Conservation (phyloP, 768 basidiomycete species). For the Cyclocybe cylindracea region DNA sequence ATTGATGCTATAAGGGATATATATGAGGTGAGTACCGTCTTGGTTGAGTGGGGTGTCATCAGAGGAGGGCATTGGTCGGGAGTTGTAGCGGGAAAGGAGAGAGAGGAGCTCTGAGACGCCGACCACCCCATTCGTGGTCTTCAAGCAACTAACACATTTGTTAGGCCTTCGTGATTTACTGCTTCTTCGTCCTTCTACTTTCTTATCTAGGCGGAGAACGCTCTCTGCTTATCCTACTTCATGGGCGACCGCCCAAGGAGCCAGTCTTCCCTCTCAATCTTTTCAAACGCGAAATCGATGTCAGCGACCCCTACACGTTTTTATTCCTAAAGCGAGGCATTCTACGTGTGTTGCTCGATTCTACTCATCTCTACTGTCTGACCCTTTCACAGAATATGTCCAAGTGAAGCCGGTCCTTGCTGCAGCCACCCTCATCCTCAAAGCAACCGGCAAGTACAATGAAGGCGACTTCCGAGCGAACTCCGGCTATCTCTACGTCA, state of each 20-base stretch:
- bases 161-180: constrained; percentile 93
- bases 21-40: constrained; percentile 72
- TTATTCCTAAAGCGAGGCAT: constrained; percentile 95
- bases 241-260: constrained; percentile 86
- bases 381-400: constrained; percentile 76
- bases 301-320: constrained; percentile 93
- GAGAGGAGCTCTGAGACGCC: not conserved
- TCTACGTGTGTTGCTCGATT: constrained; percentile 59
- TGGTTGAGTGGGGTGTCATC: not conserved
- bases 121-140: not conserved
- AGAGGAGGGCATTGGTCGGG: not conserved
- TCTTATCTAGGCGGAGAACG: constrained; percentile 92
- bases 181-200: constrained; percentile 82
- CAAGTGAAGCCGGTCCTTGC: constrained; percentile 94
- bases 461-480: constrained; percentile 85
- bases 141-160: not conserved
- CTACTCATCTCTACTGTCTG: not conserved
- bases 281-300: constrained; percentile 86
- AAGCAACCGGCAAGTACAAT: constrained; percentile 82
- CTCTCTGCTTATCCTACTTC: constrained; percentile 86
- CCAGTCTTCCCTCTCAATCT: constrained; percentile 85
- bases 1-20: constrained; percentile 95
- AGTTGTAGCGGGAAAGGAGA: too few species aligned
- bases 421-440: constrained; percentile 79
- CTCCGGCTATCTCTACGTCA: constrained; percentile 92